phyloP scores from a whole-genome alignment of 768 basidiomycete species.

The Kwoniella sp. region DNA sequence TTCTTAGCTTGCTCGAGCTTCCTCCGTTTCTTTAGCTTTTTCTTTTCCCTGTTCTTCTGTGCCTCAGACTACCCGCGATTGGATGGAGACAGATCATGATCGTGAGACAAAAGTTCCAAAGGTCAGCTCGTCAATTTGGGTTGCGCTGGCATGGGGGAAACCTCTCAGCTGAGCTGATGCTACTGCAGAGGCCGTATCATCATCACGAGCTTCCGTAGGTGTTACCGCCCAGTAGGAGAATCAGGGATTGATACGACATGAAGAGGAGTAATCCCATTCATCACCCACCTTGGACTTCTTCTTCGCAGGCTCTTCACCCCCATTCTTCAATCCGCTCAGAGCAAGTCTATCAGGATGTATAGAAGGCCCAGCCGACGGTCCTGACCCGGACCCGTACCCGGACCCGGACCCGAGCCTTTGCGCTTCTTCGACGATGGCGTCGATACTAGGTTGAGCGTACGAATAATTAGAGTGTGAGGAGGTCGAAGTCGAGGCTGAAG shows the following conservation, averaged over 20 bases:
- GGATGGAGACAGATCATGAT: constrained; percentile 39
- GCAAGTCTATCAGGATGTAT: constrained; percentile 27
- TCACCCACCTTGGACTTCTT: constrained; percentile 24
- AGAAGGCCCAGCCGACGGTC: constrained; percentile 16
- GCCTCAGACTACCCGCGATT: constrained; percentile 65
- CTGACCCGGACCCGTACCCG: too few species aligned
- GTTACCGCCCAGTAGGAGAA: too few species aligned
- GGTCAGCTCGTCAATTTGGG: too few species aligned
- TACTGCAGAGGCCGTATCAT: too few species aligned
- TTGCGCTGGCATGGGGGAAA: too few species aligned
- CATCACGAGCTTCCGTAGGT: too few species aligned
- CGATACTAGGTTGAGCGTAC: not conserved
- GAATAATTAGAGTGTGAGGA: too few species aligned
- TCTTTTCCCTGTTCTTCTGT: constrained; percentile 71
- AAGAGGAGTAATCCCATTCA: not conserved
- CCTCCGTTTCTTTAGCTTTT: constrained; percentile 71
- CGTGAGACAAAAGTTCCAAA: not conserved
- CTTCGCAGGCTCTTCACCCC: constrained; percentile 11
- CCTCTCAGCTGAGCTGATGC: not conserved
- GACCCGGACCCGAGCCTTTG: too few species aligned
- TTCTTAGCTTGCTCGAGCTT: constrained; percentile 51
- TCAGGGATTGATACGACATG: not conserved
- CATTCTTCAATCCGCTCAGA: not conserved
- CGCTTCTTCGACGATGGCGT: too few species aligned
- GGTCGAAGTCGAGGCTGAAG: not conserved